Percentiles rank a stretch among this genome's conserved stretches.
Conservation (phyloP, 2,329 filamentous ascomycete species). For the Penicillium sp. region DNA sequence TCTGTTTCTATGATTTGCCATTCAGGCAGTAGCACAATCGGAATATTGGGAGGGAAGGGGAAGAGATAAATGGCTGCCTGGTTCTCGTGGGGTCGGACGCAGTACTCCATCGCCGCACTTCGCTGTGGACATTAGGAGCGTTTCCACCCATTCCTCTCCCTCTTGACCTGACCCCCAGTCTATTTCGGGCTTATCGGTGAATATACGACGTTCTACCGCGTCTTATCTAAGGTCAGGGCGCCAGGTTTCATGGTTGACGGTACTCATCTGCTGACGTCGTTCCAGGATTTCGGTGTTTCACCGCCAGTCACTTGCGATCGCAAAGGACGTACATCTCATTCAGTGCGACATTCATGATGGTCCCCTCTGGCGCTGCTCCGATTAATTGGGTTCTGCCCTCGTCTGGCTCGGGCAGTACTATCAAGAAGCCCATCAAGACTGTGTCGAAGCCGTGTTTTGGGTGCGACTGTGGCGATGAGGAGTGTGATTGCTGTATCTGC, state of each 20-base stretch:
- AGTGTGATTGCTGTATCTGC: conserved; percentile 48
- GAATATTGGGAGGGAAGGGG: neutral
- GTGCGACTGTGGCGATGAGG: conserved; percentile 47
- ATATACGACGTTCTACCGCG: neutral
- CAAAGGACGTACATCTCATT: neutral
- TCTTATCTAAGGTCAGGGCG: conserved; percentile 5
- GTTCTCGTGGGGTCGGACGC: neutral
- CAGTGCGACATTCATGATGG: conserved; percentile 14
- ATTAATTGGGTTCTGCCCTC: conserved; percentile 42
- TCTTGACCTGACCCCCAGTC: neutral
- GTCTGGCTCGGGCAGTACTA: conserved; percentile 39
- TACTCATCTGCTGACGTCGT: conserved; percentile 2
- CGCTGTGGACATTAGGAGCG: neutral
- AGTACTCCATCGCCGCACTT: neutral
- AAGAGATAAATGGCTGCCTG: conserved; percentile 3
- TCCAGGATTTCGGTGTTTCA: conserved; percentile 2
- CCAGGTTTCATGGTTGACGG: neutral
- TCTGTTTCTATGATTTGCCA: neutral
- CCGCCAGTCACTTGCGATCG: neutral
- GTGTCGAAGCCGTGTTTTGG: conserved; percentile 48
- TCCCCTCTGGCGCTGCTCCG: conserved; percentile 29
- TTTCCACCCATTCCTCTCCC: neutral
- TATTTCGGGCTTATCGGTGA: neutral
- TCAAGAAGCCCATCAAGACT: conserved; percentile 45
- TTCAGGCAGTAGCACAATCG: neutral